Evolutionary conservation across 2,329 filamentous ascomycete genomes (phyloP).

Genomic region (Reticulascus tulasneorum): DNA sequence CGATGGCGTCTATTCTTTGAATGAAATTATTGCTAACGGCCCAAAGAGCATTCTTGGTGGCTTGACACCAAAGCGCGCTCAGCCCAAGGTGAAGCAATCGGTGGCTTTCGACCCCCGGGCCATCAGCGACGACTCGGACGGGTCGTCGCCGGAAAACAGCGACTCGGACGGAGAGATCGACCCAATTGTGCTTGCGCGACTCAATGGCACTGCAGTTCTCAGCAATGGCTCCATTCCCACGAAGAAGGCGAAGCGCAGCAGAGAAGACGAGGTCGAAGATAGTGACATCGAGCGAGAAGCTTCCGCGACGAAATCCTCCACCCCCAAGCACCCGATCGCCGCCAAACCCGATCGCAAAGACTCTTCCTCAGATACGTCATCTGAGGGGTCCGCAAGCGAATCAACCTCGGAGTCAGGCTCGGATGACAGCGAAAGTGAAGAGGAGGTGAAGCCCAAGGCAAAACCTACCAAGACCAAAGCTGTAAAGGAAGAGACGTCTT

Average conservation of each 20-base stretch:
- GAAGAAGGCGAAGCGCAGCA: conserved; percentile 19
- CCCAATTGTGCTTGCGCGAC: conserved; percentile 1
- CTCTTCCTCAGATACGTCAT: conserved; percentile 15
- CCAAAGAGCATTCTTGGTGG: background rate
- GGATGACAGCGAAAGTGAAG: conserved; percentile 26
- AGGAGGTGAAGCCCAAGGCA: conserved; percentile 18
- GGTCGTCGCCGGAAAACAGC: conserved; percentile 23
- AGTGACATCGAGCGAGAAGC: conserved; percentile 35
- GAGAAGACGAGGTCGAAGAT: conserved; percentile 36
- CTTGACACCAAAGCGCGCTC: conserved; percentile 3
- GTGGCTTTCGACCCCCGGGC: conserved; percentile 15
- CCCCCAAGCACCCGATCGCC: conserved; percentile 16
- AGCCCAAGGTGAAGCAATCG: conserved; percentile 15
- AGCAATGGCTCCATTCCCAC: conserved; percentile 8
- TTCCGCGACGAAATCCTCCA: conserved; percentile 13
- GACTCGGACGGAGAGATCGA: conserved; percentile 2
- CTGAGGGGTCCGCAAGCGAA: conserved; percentile 17
- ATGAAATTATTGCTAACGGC: conserved; percentile 8
- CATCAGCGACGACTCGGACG: conserved; percentile 11
- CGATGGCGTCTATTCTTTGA: conserved; percentile 12
- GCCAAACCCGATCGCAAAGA: too few species aligned
- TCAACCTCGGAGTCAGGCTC: conserved; percentile 19
- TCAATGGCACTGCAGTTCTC: conserved; percentile 9
- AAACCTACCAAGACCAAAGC: conserved; percentile 14
- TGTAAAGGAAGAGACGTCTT: conserved; percentile 12